These are phyloP conservation scores for Lasiodiplodia theobromae DNA, from an alignment of 2,329 filamentous ascomycete species.

Conservation along the genomic window DNA sequence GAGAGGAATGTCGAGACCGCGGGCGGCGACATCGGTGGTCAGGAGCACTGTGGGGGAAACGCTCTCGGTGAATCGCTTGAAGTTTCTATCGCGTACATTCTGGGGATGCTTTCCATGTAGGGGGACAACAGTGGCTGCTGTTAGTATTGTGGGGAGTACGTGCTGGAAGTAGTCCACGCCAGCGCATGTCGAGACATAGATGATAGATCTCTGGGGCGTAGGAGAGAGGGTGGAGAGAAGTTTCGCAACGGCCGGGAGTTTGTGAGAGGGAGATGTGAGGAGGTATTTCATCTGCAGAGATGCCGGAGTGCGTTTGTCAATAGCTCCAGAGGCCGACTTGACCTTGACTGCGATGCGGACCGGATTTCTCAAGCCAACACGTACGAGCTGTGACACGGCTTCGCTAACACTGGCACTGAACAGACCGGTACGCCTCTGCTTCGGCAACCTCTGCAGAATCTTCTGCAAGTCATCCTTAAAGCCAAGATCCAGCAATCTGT, in stretches of 20 bases:
- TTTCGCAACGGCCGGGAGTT: constrained; percentile 75
- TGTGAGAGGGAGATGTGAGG: constrained; percentile 76
- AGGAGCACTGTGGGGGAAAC: constrained; percentile 80
- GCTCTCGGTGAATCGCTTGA: constrained; percentile 77
- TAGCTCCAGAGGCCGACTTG: constrained; percentile 66
- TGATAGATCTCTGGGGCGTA: constrained; percentile 81
- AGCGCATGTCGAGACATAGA: constrained; percentile 93
- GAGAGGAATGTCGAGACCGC: constrained; percentile 89
- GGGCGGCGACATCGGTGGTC: constrained; percentile 90
- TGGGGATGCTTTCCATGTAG: constrained; percentile 92
- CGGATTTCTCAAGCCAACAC: constrained; percentile 90
- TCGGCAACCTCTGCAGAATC: constrained; percentile 83
- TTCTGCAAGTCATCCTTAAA: constrained; percentile 91
- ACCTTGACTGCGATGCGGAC: constrained; percentile 96
- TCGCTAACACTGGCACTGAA: constrained; percentile 98
- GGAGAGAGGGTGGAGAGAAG: constrained; percentile 75
- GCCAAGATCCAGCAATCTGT: constrained; percentile 88
- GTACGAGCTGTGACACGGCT: constrained; percentile 89
- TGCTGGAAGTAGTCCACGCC: constrained; percentile 94
- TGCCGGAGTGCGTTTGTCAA: constrained; percentile 88
- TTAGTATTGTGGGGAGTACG: constrained; percentile 76
- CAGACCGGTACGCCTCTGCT: constrained; percentile 89
- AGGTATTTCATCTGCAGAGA: constrained; percentile 93
- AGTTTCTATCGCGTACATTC: constrained; percentile 87
- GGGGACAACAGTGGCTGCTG: constrained; percentile 70